These are phyloP conservation scores for Paecilomyces sp. DNA, from an alignment of 2,329 filamentous ascomycete genomes.

Conservation along the genomic window DNA sequence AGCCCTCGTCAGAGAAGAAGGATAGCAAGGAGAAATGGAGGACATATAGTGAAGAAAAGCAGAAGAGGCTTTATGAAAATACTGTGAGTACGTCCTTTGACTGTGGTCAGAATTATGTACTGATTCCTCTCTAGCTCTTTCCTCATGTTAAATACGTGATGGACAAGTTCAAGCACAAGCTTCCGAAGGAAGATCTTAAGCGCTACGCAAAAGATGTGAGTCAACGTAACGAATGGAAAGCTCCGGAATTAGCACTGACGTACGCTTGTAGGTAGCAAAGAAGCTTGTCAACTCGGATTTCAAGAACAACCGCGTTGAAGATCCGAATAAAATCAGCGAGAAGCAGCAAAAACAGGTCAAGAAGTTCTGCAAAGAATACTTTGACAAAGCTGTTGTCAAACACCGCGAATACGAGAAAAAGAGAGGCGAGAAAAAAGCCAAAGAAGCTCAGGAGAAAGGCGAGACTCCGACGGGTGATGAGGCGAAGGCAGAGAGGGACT, in stretches of 20 bases:
- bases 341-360: constrained; percentile 79
- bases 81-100: constrained; percentile 54
- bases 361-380: constrained; percentile 73
- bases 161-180: constrained; percentile 78
- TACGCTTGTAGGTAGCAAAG: constrained; percentile 55
- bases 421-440: constrained; percentile 44
- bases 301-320: constrained; percentile 77
- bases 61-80: constrained; percentile 91
- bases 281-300: constrained; percentile 89
- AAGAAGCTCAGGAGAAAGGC: constrained; percentile 13
- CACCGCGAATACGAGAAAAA: constrained; percentile 62
- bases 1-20: constrained; percentile 45
- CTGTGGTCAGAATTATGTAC: neutral
- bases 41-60: constrained; percentile 62
- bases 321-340: constrained; percentile 68
- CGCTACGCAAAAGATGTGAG: constrained; percentile 57
- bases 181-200: constrained; percentile 71
- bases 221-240: neutral
- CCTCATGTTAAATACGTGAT: constrained; percentile 79
- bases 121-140: constrained; percentile 53
- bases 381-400: constrained; percentile 78
- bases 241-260: neutral
- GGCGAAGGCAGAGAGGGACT: neutral
- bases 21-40: constrained; percentile 43
- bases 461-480: constrained; percentile 12